Evolutionary conservation across 2,329 filamentous ascomycete species (phyloP), one percentile per base, ranked within the genome.

Genomic region (Epichloe festucae): DNA sequence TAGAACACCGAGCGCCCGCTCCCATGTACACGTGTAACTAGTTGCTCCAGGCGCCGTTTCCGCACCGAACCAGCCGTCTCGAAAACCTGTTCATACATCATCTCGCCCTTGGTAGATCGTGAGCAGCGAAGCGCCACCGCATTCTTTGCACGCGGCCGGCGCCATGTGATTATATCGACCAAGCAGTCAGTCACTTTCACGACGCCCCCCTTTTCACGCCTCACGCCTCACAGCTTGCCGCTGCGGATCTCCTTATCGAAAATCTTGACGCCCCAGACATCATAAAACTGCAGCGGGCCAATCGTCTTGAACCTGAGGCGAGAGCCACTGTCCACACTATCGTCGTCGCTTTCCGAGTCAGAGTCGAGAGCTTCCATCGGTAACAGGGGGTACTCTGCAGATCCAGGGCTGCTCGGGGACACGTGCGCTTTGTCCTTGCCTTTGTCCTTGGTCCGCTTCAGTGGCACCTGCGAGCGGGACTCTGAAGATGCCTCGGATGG

Each of bases 181-280:
- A 10, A 11, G 8, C 27, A 31, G 8, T 31, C 8, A 31, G 8
- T 31, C 36, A 39, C 36, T 39, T 39, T n/a, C 36, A 14, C 36
- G 36, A 3, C 15, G n/a, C 15, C 17, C 36, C 36, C 14, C 14
- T n/a, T 38, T 11, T 10, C 8, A 10, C 27, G 8, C 8, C 8
- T 31, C 27, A 4, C 12, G 14, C 36, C 36, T 45, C 17, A 46
- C 44, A 46, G n/a, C 34, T 5, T 36, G 3, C 51, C 51, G 31
- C 35, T 49, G 8, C 73, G 67, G 47, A 81, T 63, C 59, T 81
- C 77, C 63, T 79, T 81, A 57, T 77, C 71, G 56, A 81, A 82
- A 48, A 82, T 81, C 54, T 69, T 70, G 38, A 81, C 70, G 0
- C 70, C 76, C 67, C 67, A 68, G 10, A 67, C 67, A 36, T 70